A percentile compares a stretch with the other conserved stretches of the same genome.
phyloP scores from a whole-genome alignment of 176 grass and related monocot genomes.

The Rhynchospora breviuscula region DNA sequence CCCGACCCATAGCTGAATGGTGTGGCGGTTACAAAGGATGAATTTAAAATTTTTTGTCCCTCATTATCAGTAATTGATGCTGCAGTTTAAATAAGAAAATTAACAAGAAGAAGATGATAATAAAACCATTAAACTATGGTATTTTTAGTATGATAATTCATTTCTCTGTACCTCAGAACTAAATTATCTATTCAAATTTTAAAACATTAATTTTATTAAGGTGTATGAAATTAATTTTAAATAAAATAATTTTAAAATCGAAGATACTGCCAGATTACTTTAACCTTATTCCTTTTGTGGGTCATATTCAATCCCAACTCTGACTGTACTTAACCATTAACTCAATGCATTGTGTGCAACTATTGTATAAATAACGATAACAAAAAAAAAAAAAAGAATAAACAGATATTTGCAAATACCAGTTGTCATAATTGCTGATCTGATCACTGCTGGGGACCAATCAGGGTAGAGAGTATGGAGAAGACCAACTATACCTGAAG shows the following conservation, averaged over 20 bases:
- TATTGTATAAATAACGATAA: not conserved
- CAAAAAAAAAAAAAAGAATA: not conserved
- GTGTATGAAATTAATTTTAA: too few species aligned
- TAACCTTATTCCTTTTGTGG: not conserved
- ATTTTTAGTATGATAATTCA: too few species aligned
- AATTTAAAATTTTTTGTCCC: slow-evolving; percentile 19
- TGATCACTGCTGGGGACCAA: slow-evolving; percentile 64
- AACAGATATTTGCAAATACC: slow-evolving; percentile 6
- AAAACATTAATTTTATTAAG: too few species aligned
- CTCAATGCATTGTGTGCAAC: not conserved
- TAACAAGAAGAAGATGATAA: too few species aligned
- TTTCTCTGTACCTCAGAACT: too few species aligned
- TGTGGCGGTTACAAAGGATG: slow-evolving; percentile 32
- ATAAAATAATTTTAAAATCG: too few species aligned
- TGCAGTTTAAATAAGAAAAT: not conserved
- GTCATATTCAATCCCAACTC: not conserved
- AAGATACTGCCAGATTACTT: not conserved
- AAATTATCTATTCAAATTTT: too few species aligned
- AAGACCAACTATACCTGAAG: slow-evolving; percentile 48
- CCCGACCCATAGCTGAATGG: slow-evolving; percentile 65
- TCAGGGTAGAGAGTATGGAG: slow-evolving; percentile 51
- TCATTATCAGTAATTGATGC: slow-evolving; percentile 39
- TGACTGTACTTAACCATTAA: not conserved
- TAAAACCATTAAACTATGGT: too few species aligned
- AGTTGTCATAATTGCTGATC: slow-evolving; percentile 70